phyloP scores from a whole-genome alignment of 257 asterid species.

The Solanum megistacrolobum region DNA sequence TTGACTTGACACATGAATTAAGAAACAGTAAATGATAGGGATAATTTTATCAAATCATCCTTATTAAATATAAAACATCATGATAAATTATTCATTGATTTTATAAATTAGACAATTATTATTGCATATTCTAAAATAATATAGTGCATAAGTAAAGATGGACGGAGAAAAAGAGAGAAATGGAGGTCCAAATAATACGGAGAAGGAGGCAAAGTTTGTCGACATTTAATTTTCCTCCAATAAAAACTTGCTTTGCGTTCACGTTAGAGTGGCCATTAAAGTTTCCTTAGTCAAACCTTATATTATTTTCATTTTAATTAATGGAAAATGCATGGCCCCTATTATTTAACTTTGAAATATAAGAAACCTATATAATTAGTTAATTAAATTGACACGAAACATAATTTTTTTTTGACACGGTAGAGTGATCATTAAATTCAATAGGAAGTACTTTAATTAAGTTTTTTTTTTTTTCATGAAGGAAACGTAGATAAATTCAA shows the following conservation, averaged over 20 bases:
- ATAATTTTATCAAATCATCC: too few relatives aligned
- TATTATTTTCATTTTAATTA: neutral
- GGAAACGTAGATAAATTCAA: neutral
- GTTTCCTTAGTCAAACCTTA: constrained; percentile 13
- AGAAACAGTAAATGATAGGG: too few relatives aligned
- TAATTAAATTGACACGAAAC: neutral
- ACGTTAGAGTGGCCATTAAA: constrained; percentile 8
- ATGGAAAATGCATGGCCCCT: neutral
- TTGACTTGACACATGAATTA: neutral
- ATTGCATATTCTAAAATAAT: too few relatives aligned
- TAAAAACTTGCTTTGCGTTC: constrained; percentile 25
- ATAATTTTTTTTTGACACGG: neutral
- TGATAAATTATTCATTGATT: too few relatives aligned
- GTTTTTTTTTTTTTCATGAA: neutral
- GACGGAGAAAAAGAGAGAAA: neutral
- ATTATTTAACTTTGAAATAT: neutral
- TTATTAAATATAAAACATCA: too few relatives aligned
- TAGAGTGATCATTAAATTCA: neutral
- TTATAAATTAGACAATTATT: too few relatives aligned
- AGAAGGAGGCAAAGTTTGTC: constrained; percentile 18
- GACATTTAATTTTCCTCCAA: constrained; percentile 17
- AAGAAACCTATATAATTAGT: neutral
- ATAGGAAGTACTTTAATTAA: neutral
- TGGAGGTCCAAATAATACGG: constrained; percentile 18
- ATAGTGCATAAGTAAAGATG: neutral